phyloP scores from a whole-genome alignment of 768 basidiomycete genomes.

The Phylloporus arenicola region DNA sequence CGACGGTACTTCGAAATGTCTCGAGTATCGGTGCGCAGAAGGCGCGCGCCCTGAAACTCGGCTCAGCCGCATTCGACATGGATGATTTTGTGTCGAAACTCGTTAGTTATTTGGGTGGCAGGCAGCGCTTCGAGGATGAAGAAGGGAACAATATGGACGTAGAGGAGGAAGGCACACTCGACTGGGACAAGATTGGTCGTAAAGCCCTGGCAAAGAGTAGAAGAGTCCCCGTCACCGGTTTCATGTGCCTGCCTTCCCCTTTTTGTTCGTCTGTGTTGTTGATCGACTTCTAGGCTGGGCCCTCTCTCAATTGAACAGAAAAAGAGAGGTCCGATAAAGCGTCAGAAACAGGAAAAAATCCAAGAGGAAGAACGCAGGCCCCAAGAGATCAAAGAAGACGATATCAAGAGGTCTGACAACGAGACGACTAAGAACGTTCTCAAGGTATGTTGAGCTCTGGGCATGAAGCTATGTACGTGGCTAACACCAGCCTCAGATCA shows the following conservation, averaged over 20 bases:
- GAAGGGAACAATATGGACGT: conserved; percentile 52
- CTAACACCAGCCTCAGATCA: conserved; percentile 42
- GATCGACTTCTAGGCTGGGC: conserved; percentile 64
- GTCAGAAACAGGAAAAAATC: conserved; percentile 66
- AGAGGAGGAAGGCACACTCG: conserved; percentile 45
- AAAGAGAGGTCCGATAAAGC: conserved; percentile 55
- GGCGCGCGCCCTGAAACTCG: conserved; percentile 88
- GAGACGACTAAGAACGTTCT: conserved; percentile 87
- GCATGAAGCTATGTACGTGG: neutral
- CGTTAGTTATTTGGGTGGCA: conserved; percentile 71
- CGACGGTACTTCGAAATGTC: conserved; percentile 68
- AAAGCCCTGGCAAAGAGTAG: conserved; percentile 76
- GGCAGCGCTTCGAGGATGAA: conserved; percentile 41
- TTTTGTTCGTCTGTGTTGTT: conserved; percentile 4
- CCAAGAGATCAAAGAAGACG: conserved; percentile 76
- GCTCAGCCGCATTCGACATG: conserved; percentile 82
- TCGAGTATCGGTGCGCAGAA: conserved; percentile 78
- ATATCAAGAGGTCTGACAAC: conserved; percentile 78
- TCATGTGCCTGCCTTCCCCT: conserved; percentile 59
- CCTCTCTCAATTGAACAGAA: conserved; percentile 85
- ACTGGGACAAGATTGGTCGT: conserved; percentile 86
- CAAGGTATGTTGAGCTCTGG: conserved; percentile 43
- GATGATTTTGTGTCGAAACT: conserved; percentile 85
- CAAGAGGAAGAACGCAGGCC: conserved; percentile 65
- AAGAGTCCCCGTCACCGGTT: conserved; percentile 75